Evolutionary conservation across 2,329 filamentous ascomycete species (phyloP).

Genomic region (Colletotrichum kahawae): DNA sequence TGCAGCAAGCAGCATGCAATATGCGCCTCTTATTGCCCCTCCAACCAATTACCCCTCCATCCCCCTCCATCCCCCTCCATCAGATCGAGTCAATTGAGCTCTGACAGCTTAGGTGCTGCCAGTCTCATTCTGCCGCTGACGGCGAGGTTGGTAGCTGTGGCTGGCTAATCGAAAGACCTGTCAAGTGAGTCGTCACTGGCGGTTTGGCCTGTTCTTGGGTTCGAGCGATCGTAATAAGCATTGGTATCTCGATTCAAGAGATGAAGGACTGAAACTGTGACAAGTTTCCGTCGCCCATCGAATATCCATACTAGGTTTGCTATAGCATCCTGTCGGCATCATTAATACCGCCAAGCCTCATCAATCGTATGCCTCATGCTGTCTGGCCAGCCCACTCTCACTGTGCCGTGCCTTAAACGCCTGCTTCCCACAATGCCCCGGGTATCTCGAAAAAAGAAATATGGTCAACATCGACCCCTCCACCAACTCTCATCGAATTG

Average conservation of each 20-base stretch:
- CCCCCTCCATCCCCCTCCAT: not conserved
- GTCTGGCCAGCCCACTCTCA: not conserved
- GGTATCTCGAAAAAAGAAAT: constrained; percentile 2
- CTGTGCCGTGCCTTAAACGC: not conserved
- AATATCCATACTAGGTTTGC: not conserved
- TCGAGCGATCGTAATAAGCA: not conserved
- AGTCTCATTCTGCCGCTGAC: not conserved
- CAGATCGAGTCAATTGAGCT: not conserved
- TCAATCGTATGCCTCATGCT: not conserved
- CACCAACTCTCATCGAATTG: not conserved
- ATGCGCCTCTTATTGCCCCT: not conserved
- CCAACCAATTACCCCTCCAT: not conserved
- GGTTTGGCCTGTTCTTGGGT: not conserved
- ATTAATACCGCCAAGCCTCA: not conserved
- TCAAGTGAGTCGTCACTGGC: not conserved
- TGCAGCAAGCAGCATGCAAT: not conserved
- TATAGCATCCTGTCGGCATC: not conserved
- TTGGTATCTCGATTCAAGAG: not conserved
- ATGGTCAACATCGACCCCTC: not conserved
- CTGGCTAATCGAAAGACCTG: not conserved
- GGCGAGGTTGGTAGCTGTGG: not conserved
- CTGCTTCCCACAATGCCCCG: not conserved
- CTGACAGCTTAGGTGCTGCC: not conserved
- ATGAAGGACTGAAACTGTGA: not conserved
- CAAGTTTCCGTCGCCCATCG: not conserved